Conservation (phyloP, 1,284 basidiomycete genomes). For the Neonothopanus nambi region DNA sequence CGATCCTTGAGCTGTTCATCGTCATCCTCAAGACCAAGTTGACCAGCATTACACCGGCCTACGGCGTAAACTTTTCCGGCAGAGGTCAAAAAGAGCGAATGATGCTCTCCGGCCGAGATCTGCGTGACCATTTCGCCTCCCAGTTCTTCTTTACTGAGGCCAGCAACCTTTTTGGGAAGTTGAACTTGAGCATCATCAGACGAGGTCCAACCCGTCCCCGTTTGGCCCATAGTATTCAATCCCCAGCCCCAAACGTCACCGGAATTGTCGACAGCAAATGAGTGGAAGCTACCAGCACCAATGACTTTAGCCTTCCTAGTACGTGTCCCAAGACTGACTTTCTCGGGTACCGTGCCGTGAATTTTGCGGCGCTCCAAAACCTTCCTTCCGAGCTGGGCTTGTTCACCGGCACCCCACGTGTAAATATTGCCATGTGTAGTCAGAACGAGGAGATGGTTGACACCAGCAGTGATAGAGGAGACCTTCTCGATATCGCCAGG, state of each 20-base stretch:
- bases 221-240: constrained; percentile 53
- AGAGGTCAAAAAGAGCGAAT: constrained; percentile 76
- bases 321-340: constrained; percentile 50
- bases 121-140: constrained; percentile 59
- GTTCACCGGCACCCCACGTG: constrained; percentile 76
- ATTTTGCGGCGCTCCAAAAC: constrained; percentile 71
- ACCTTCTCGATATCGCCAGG: constrained; percentile 59
- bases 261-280: constrained; percentile 73
- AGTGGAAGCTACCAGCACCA: constrained; percentile 71
- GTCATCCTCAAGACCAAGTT: constrained; percentile 62
- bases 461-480: constrained; percentile 65
- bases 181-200: constrained; percentile 45
- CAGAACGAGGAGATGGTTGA: constrained; percentile 77
- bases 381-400: constrained; percentile 74
- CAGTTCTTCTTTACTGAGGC: constrained; percentile 49
- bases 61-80: constrained; percentile 76
- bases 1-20: constrained; percentile 36
- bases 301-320: constrained; percentile 62
- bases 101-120: constrained; percentile 70
- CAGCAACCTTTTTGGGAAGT: constrained; percentile 58
- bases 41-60: constrained; percentile 65
- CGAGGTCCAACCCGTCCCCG: constrained; percentile 30
- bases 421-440: constrained; percentile 74
- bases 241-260: constrained; percentile 84
- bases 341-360: constrained; percentile 69